These are phyloP conservation scores for Ustilago crameri DNA, from an alignment of 1,284 basidiomycete species.

Conservation along the genomic window DNA sequence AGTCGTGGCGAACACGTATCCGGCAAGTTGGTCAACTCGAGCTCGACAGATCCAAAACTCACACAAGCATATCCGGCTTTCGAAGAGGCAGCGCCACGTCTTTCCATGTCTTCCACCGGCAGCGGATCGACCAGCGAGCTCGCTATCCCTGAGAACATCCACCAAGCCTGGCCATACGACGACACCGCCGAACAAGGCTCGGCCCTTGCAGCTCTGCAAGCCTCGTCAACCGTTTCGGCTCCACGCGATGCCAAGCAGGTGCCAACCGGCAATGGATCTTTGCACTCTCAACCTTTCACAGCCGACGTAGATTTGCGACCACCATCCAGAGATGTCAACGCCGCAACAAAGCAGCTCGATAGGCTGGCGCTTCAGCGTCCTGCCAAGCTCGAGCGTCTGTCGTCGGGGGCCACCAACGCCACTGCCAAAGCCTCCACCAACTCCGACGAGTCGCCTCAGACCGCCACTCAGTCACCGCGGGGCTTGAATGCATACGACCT, in stretches of 20 bases:
- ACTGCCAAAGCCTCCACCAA: conserved; percentile 24
- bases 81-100: conserved; percentile 36
- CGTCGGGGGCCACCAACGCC: conserved; percentile 36
- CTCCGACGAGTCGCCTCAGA: conserved; percentile 23
- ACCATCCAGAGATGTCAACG: conserved; percentile 11
- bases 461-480: conserved; percentile 23
- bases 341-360: conserved; percentile 12
- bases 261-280: not conserved
- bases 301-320: conserved; percentile 9
- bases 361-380: conserved; percentile 35
- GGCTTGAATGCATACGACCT: conserved; percentile 10
- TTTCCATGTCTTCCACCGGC: conserved; percentile 53
- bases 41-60: not conserved
- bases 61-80: conserved; percentile 4
- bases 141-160: conserved; percentile 43
- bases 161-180: conserved; percentile 32
- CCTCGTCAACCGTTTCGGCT: not conserved
- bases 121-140: conserved; percentile 49
- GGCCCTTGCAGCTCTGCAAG: conserved; percentile 2
- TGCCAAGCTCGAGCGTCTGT: conserved; percentile 35
- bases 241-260: conserved; percentile 5
- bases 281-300: not conserved
- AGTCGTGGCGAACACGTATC: not conserved
- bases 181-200: not conserved
- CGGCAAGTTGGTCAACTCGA: not conserved